Evolutionary conservation across 1,284 basidiomycete genomes (phyloP), one percentile per base, ranked within the genome.

Genomic region (Tetrapyrgos nigripes): DNA sequence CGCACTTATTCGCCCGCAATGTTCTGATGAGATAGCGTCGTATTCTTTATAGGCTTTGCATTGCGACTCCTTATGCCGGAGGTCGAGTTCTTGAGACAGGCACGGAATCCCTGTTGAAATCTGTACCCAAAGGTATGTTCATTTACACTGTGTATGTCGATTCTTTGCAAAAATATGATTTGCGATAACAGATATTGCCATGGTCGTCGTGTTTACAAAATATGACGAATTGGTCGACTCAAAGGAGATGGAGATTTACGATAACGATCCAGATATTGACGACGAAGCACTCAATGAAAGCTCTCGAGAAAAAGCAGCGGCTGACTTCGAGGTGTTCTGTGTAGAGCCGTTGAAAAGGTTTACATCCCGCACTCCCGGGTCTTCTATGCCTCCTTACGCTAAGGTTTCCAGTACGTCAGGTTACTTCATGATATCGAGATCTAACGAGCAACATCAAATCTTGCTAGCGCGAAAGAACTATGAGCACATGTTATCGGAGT

Each of bases 121-220:
- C 31, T 14, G 31, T 33, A 14, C 31, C 31, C 31, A 33, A 33
- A 33, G 31, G 31, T 33, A 33, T 33, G 31, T 33, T 33, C 14
- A 33, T 33, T 33, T 33, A 33, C 14, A 14, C 14, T 8, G 31
- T 33, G 14, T 14, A 33, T 33, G 31, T 33, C 31, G 14, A 33
- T 8, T 33, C 31, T 33, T 33, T 33, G 31, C 31, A 33, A 33
- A 33, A 33, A 33, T 33, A 14, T 33, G 31, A 33, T 33, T 33
- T 33, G 31, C 31, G 31, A 33, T n/a, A 33, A 33, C 14, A 33
- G 31, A 33, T 33, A 33, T 33, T 33, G 31, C 71, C 5, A 57
- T 71, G 26, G 62, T 73, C 26, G 66, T 67, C 2, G 67, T 71
- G 2, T 73, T 73, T 55, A 73, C 70, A 1, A 65, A 73, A 57